Evolutionary conservation across 2,329 filamentous ascomycete species (phyloP).

Genomic region (Hirsutella minnesotensis): DNA sequence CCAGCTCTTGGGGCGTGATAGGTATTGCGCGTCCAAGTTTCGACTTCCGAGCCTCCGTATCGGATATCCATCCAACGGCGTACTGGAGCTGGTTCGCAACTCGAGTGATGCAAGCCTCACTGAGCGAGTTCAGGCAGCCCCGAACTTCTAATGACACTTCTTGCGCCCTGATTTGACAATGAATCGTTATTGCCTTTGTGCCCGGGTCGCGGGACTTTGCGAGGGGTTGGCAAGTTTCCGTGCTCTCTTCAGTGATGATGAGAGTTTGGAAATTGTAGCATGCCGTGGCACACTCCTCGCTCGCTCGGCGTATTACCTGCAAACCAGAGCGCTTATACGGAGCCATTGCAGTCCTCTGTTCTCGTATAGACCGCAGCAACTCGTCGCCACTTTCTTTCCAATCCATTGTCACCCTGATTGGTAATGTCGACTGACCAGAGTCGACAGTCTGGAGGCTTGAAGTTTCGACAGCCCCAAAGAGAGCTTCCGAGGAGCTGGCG

Average conservation of each 20-base stretch:
- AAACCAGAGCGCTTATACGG: conserved; percentile 15
- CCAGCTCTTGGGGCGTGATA: conserved; percentile 6
- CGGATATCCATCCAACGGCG: conserved; percentile 2
- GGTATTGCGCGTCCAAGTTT: conserved; percentile 1
- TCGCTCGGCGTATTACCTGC: conserved; percentile 12
- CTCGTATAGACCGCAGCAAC: conserved; percentile 9
- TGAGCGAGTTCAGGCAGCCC: not conserved
- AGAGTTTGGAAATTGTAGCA: conserved; percentile 8
- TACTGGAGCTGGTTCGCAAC: conserved; percentile 5
- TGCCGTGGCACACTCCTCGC: conserved; percentile 3
- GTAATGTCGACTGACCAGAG: conserved; percentile 1
- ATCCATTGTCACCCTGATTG: conserved; percentile 5
- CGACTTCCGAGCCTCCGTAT: not conserved
- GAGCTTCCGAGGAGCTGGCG: conserved; percentile 19
- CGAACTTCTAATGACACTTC: too few species aligned
- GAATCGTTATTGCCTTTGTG: too few species aligned
- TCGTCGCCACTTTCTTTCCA: conserved; percentile 3
- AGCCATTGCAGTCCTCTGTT: conserved; percentile 11
- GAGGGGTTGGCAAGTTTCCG: not conserved
- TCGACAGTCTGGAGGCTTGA: not conserved
- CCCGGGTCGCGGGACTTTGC: too few species aligned
- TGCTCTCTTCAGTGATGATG: not conserved
- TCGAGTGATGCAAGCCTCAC: conserved; percentile 1
- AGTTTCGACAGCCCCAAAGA: conserved; percentile 11
- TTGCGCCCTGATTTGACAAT: too few species aligned